Percentiles rank a stretch among this genome's conserved stretches.
Evolutionary conservation across 2,329 filamentous ascomycete genomes (phyloP).

Genomic region (Escovopsis sp.): DNA sequence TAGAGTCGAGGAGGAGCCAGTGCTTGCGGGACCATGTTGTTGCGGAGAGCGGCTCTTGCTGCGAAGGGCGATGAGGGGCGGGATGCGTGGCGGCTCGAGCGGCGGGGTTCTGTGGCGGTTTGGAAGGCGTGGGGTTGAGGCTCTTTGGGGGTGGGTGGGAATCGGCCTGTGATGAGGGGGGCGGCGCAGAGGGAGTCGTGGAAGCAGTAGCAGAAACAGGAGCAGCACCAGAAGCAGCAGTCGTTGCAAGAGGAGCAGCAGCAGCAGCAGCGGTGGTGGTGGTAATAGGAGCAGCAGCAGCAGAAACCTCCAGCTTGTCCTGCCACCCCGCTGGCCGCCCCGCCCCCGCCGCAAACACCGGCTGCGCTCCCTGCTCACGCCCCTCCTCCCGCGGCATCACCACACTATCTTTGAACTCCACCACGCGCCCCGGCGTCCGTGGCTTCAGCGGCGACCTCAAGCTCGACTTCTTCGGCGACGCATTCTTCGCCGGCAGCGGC

Average conservation of each 20-base stretch:
- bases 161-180: no score
- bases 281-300: no score
- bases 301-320: no score
- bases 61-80: conserved; percentile 7
- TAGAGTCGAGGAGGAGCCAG: conserved; percentile 36
- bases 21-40: conserved; percentile 34
- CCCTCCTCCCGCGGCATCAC: conserved; percentile 29
- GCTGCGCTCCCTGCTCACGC: no score
- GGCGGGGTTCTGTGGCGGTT: background rate
- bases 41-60: conserved; percentile 19
- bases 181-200: no score
- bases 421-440: conserved; percentile 40
- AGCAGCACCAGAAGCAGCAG: no score
- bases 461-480: conserved; percentile 41
- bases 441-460: conserved; percentile 42
- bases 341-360: no score
- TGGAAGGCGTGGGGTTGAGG: background rate
- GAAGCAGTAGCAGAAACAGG: no score
- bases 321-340: no score
- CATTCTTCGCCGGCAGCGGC: conserved; percentile 33
- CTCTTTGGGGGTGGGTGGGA: no score
- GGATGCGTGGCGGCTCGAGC: background rate
- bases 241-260: no score
- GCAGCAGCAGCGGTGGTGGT: no score
- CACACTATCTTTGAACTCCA: conserved; percentile 39